Percentiles rank a stretch among this genome's conserved stretches.
Evolutionary conservation across 2,329 filamentous ascomycete species (phyloP).

Genomic region (Clarireedia hainanense): DNA sequence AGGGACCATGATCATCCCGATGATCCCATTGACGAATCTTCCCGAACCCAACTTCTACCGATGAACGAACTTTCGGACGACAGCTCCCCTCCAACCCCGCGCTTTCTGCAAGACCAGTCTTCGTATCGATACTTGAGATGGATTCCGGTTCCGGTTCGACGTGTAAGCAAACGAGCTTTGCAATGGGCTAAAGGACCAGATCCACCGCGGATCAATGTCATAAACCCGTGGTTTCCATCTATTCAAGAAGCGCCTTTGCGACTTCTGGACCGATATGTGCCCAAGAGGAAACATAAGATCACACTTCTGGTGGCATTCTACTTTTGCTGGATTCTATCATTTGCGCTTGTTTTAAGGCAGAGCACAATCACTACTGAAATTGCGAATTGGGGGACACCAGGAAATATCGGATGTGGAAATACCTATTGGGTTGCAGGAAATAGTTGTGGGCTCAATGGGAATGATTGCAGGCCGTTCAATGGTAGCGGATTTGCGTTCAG

Average conservation of each 20-base stretch:
- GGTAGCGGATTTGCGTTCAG: slow-evolving; percentile 64
- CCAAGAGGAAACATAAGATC: slow-evolving; percentile 50
- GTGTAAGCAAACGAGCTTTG: slow-evolving; percentile 34
- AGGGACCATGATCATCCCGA: slow-evolving; percentile 24
- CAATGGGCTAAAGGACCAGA: slow-evolving; percentile 50
- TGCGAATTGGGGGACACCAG: slow-evolving; percentile 57
- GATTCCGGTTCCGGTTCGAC: slow-evolving; percentile 49
- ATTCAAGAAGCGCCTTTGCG: slow-evolving; percentile 60
- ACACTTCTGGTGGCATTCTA: slow-evolving; percentile 52
- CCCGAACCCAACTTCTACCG: slow-evolving; percentile 17
- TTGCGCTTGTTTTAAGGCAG: slow-evolving; percentile 59
- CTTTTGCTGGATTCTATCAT: slow-evolving; percentile 60
- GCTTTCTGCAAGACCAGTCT: slow-evolving; percentile 50
- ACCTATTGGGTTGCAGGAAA: slow-evolving; percentile 67
- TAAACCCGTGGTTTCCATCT: slow-evolving; percentile 53
- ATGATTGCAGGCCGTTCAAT: slow-evolving; percentile 66
- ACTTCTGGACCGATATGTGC: slow-evolving; percentile 55
- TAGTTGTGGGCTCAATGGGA: slow-evolving; percentile 65
- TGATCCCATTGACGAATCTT: slow-evolving; percentile 25
- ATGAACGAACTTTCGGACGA: slow-evolving; percentile 40
- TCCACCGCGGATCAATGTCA: slow-evolving; percentile 42
- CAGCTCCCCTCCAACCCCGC: slow-evolving; percentile 42
- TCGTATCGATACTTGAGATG: slow-evolving; percentile 42
- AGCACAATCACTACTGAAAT: slow-evolving; percentile 54
- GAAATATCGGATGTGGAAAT: slow-evolving; percentile 57